Conservation (phyloP, 192 early-diverging fungal species). For the Rhizophagus sp. region DNA sequence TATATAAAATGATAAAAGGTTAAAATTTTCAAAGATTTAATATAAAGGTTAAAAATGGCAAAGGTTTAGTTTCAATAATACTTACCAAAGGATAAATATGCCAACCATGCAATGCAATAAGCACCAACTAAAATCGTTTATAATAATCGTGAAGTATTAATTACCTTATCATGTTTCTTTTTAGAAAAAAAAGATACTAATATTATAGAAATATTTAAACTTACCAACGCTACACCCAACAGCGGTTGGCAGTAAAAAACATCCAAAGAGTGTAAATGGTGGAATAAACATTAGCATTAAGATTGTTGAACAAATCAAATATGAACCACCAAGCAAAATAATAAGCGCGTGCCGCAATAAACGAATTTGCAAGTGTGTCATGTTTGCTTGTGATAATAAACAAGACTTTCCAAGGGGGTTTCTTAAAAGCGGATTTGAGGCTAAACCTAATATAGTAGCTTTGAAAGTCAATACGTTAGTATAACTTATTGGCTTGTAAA, state of each 20-base stretch:
- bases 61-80: not conserved
- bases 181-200: too few relatives aligned
- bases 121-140: not conserved
- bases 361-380: not conserved
- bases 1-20: not conserved
- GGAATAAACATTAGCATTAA: slow-evolving; percentile 26
- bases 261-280: slow-evolving; percentile 17
- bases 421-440: not conserved
- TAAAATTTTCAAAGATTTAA: not conserved
- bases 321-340: not conserved
- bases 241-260: slow-evolving; percentile 6
- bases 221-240: not conserved
- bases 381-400: not conserved
- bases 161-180: too few relatives aligned
- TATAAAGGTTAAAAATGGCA: not conserved
- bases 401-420: not conserved
- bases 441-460: not conserved
- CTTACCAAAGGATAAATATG: slow-evolving; percentile 24
- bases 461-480: not conserved
- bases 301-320: not conserved
- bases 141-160: not conserved
- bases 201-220: not conserved
- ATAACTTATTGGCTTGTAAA: too few relatives aligned
- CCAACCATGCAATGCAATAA: slow-evolving; percentile 20
- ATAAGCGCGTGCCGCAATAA: not conserved